These are phyloP conservation scores for Rubia balearica DNA, from an alignment of 305 asterid species.

Conservation along the genomic window DNA sequence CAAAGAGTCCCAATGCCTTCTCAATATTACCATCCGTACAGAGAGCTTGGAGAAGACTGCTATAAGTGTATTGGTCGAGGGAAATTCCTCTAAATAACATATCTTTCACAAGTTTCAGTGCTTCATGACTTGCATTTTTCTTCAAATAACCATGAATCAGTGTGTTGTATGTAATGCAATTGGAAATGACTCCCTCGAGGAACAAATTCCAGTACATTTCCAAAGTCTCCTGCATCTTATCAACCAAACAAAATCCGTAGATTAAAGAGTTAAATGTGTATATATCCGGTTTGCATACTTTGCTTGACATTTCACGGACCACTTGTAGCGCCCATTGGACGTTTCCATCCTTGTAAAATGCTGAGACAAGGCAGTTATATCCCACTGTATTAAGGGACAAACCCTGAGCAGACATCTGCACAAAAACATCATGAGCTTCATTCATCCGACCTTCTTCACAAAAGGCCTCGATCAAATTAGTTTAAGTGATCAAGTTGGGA, in stretches of 20 bases:
- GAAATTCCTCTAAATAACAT: constrained; percentile 70
- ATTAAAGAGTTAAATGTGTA: constrained; percentile 67
- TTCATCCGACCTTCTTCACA: constrained; percentile 48
- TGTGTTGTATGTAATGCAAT: constrained; percentile 69
- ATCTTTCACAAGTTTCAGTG: constrained; percentile 61
- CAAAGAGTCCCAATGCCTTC: constrained; percentile 59
- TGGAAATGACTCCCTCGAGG: constrained; percentile 71
- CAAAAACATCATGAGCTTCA: constrained; percentile 49
- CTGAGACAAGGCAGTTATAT: constrained; percentile 65
- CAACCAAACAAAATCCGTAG: constrained; percentile 48
- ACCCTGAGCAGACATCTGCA: constrained; percentile 56
- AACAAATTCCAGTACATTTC: constrained; percentile 57
- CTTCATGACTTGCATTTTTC: constrained; percentile 46
- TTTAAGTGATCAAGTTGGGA: constrained; percentile 64
- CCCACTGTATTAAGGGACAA: constrained; percentile 61
- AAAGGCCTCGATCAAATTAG: constrained; percentile 63
- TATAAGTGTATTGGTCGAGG: constrained; percentile 63
- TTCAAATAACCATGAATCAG: constrained; percentile 60
- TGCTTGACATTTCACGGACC: constrained; percentile 36
- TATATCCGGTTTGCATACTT: constrained; percentile 61
- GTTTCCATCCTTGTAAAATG: constrained; percentile 57
- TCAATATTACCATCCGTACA: constrained; percentile 70
- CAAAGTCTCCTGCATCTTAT: constrained; percentile 57
- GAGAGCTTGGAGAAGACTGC: constrained; percentile 63
- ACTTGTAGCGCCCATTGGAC: constrained; percentile 49